Percentiles rank a stretch among this genome's conserved stretches.
Conservation (phyloP, 2,329 filamentous ascomycete genomes). For the Pleoardoris graminearum region DNA sequence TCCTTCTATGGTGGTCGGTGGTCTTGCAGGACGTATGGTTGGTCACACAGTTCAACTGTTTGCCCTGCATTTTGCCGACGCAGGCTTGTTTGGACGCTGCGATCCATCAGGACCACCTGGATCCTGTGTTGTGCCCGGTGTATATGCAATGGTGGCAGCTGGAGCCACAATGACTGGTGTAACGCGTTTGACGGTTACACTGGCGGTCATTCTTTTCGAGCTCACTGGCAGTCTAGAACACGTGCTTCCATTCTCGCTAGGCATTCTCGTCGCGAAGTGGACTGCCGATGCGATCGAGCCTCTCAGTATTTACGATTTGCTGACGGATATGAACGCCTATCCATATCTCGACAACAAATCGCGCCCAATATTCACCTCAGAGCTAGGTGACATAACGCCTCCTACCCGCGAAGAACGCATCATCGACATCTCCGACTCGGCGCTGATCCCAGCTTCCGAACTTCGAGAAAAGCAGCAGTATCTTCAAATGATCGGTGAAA, state of each 20-base stretch:
- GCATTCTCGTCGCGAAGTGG: conserved; percentile 96
- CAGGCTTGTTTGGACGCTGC: conserved; percentile 75
- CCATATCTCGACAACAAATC: conserved; percentile 97
- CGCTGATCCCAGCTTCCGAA: conserved; percentile 74
- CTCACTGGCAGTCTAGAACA: conserved; percentile 93
- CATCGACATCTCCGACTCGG: conserved; percentile 86
- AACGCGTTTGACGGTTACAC: conserved; percentile 86
- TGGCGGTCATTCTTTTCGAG: conserved; percentile 95
- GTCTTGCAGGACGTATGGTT: conserved; percentile 83
- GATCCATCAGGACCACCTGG: conserved; percentile 68
- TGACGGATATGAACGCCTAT: conserved; percentile 97
- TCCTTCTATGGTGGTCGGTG: conserved; percentile 97
- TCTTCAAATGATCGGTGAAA: conserved; percentile 81
- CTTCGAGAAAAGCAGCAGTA: conserved; percentile 80
- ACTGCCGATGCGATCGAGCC: conserved; percentile 94
- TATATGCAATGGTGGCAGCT: conserved; percentile 92
- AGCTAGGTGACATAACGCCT: conserved; percentile 83
- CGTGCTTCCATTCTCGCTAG: conserved; percentile 89
- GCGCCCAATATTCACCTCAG: conserved; percentile 85
- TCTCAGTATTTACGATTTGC: conserved; percentile 89
- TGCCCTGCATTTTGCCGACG: conserved; percentile 72
- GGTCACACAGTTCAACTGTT: conserved; percentile 84
- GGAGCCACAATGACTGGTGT: conserved; percentile 98
- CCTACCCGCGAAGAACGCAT: conserved; percentile 73
- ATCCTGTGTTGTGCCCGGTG: conserved; percentile 91